These are phyloP conservation scores for Solanum megistacrolobum DNA, from an alignment of 257 asterid genomes.

Conservation along the genomic window DNA sequence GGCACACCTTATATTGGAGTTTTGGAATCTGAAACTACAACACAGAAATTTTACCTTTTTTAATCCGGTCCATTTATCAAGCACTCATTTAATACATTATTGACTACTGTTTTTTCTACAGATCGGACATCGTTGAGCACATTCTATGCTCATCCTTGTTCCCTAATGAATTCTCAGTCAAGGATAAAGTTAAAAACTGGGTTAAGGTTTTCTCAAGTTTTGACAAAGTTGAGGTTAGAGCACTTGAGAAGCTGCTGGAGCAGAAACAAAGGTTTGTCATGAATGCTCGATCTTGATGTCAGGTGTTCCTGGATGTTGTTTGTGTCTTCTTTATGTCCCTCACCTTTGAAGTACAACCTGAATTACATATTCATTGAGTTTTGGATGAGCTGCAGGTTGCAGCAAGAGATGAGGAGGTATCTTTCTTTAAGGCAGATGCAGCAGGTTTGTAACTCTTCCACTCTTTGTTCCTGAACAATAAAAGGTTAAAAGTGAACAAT, in stretches of 20 bases:
- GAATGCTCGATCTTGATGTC: conserved; percentile 3
- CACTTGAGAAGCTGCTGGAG: conserved; percentile 92
- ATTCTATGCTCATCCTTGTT: conserved; percentile 68
- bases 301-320: background rate
- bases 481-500: background rate
- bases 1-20: background rate
- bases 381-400: conserved; percentile 46
- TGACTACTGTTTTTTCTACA: conserved; percentile 22
- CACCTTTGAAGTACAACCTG: background rate
- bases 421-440: conserved; percentile 59
- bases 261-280: conserved; percentile 86
- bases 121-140: conserved; percentile 80
- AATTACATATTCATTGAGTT: background rate
- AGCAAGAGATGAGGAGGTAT: conserved; percentile 85
- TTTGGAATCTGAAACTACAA: background rate
- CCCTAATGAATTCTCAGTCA: conserved; percentile 62
- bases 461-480: background rate
- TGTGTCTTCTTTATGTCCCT: background rate
- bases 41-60: background rate
- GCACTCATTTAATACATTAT: background rate
- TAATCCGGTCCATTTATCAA: background rate
- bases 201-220: conserved; percentile 61
- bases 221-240: conserved; percentile 90
- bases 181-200: conserved; percentile 71
- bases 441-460: conserved; percentile 42